Conservation (phyloP, 345 rosid species). For the Camelina neglecta region DNA sequence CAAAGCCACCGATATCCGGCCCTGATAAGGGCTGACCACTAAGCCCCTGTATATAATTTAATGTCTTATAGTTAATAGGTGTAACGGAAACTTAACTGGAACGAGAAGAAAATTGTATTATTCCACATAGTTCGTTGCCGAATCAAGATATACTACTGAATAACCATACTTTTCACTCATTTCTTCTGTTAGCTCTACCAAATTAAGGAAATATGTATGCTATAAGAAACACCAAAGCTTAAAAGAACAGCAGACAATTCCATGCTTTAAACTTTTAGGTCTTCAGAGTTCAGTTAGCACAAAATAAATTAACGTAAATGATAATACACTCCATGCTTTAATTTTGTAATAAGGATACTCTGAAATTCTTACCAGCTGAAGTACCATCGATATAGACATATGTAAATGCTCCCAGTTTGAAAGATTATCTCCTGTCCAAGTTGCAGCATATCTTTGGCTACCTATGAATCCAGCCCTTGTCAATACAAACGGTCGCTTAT, state of each 20-base stretch:
- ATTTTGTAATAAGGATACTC: slow-evolving; percentile 4
- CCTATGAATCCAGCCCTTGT: slow-evolving; percentile 96
- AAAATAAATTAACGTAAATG: background rate
- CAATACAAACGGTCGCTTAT: slow-evolving; percentile 88
- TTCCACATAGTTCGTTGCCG: background rate
- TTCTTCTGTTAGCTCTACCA: slow-evolving; percentile 10
- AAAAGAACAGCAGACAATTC: background rate
- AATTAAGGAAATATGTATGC: background rate
- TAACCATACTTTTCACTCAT: slow-evolving; percentile 3
- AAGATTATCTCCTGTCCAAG: slow-evolving; percentile 96
- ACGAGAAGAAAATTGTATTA: background rate
- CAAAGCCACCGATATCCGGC: slow-evolving; percentile 97
- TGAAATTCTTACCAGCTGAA: slow-evolving; percentile 77
- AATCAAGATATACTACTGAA: background rate
- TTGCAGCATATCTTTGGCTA: slow-evolving; percentile 89
- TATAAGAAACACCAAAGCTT: slow-evolving; percentile 4
- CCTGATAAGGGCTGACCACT: slow-evolving; percentile 97
- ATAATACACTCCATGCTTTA: slow-evolving; percentile 1
- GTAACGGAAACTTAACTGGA: background rate
- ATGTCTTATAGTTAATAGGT: background rate
- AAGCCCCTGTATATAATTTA: slow-evolving; percentile 63
- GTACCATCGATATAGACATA: slow-evolving; percentile 92
- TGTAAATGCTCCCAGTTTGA: slow-evolving; percentile 94
- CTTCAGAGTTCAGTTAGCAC: background rate
- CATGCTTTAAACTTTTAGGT: background rate